Percentiles rank a stretch among this genome's conserved stretches.
Evolutionary conservation across 1,284 basidiomycete species (phyloP).

Genomic region (Peniophora sp.): DNA sequence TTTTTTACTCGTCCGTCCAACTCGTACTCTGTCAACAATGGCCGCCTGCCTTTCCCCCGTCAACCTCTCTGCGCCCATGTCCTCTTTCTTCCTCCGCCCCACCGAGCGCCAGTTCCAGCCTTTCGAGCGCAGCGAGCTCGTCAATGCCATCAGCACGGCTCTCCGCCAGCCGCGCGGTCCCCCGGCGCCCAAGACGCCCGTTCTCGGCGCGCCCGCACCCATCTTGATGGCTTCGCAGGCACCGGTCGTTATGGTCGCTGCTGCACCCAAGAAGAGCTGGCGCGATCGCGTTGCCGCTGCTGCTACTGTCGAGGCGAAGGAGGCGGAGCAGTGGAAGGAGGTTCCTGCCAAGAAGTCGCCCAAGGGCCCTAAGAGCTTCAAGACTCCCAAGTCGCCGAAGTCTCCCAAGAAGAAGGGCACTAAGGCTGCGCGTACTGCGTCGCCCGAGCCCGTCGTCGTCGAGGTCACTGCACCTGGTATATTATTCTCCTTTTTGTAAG

Average conservation of each 20-base stretch:
- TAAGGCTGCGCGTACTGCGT: background rate
- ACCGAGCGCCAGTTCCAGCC: background rate
- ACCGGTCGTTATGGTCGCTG: background rate
- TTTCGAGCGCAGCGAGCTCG: background rate
- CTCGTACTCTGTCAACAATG: background rate
- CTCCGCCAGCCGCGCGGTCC: slow-evolving; percentile 1
- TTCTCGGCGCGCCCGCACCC: background rate
- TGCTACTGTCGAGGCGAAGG: background rate
- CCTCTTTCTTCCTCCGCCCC: background rate
- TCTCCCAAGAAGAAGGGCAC: background rate
- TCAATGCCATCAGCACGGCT: background rate
- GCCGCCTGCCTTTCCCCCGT: background rate
- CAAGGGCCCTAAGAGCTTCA: background rate
- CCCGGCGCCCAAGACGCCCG: background rate
- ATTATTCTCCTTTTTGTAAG: background rate
- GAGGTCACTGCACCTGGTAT: background rate
- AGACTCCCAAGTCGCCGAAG: background rate
- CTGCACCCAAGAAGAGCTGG: background rate
- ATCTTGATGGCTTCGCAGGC: background rate
- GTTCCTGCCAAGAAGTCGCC: background rate
- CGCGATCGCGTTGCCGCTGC: background rate
- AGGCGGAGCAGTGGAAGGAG: too few relatives aligned
- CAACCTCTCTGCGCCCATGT: background rate
- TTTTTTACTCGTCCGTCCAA: background rate
- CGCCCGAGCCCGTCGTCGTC: background rate